Evolutionary conservation across 1,284 basidiomycete species (phyloP).

Genomic region (Cutaneotrichosporon sp.): DNA sequence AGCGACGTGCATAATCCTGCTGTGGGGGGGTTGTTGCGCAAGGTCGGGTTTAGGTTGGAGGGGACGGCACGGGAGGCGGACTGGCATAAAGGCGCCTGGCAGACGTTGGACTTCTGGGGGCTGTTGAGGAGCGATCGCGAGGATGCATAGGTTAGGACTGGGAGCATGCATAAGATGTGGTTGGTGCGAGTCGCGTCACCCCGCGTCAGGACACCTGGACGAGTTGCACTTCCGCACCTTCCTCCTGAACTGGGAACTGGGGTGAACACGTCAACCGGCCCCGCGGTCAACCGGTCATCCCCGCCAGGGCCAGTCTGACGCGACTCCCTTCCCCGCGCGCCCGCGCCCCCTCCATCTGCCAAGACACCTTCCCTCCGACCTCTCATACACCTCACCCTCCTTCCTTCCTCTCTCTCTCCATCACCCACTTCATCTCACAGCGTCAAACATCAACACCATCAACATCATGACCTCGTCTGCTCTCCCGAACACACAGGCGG

Average conservation of each 20-base stretch:
- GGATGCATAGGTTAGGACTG: neutral
- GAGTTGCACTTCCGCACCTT: neutral
- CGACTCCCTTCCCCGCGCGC: too few relatives aligned
- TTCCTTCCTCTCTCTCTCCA: neutral
- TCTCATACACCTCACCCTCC: neutral
- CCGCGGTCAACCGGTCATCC: too few relatives aligned
- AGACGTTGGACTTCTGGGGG: neutral
- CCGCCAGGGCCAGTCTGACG: too few relatives aligned
- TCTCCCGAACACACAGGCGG: constrained; percentile 5
- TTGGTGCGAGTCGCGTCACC: neutral
- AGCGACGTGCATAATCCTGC: neutral
- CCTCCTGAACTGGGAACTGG: too few relatives aligned
- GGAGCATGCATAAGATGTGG: neutral
- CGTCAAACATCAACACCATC: too few relatives aligned
- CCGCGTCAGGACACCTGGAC: neutral
- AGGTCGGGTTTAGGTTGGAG: neutral
- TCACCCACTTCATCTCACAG: neutral
- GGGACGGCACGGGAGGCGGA: neutral
- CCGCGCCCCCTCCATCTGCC: too few relatives aligned
- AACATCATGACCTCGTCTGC: neutral
- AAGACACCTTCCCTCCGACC: neutral
- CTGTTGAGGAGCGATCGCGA: neutral
- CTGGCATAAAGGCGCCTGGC: neutral
- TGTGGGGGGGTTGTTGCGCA: neutral
- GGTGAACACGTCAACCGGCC: neutral